Percentiles rank a stretch among this genome's conserved stretches.
Conservation (phyloP, 106 monocot species). For the Platanthera zijinensis region DNA sequence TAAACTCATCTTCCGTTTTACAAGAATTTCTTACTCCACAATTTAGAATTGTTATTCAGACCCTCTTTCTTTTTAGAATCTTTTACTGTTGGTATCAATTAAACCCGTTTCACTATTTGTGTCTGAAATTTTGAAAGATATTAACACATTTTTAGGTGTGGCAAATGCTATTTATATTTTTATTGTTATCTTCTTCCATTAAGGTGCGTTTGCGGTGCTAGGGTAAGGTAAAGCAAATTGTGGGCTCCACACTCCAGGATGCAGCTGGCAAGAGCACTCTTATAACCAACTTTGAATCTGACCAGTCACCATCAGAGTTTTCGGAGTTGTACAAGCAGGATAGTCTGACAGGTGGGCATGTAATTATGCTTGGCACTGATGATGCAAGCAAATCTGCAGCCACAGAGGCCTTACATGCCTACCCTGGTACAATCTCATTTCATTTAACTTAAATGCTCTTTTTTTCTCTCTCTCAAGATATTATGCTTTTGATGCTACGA, state of each 20-base stretch:
- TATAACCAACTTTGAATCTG: slow-evolving; percentile 87
- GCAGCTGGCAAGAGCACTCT: slow-evolving; percentile 32
- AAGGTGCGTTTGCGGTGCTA: slow-evolving; percentile 13
- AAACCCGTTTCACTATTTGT: background rate
- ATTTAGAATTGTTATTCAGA: background rate
- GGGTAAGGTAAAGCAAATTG: slow-evolving; percentile 99
- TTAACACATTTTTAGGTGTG: background rate
- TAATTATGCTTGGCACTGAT: slow-evolving; percentile 91
- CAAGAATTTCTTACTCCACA: background rate
- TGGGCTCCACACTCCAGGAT: slow-evolving; percentile 80
- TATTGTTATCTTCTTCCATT: background rate
- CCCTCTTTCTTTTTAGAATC: background rate
- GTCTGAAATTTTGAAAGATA: background rate
- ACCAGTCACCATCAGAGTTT: slow-evolving; percentile 60
- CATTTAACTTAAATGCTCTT: background rate
- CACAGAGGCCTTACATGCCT: slow-evolving; percentile 64
- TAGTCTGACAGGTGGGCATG: slow-evolving; percentile 75
- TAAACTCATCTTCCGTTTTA: background rate
- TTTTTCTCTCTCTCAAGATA: background rate
- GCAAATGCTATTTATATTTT: background rate
- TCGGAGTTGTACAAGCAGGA: slow-evolving; percentile 68
- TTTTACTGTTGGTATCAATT: background rate
- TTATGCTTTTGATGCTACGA: background rate
- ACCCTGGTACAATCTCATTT: slow-evolving; percentile 41
- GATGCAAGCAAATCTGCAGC: slow-evolving; percentile 50